Conservation (phyloP, 768 basidiomycete species). For the Mycena vulgaris region DNA sequence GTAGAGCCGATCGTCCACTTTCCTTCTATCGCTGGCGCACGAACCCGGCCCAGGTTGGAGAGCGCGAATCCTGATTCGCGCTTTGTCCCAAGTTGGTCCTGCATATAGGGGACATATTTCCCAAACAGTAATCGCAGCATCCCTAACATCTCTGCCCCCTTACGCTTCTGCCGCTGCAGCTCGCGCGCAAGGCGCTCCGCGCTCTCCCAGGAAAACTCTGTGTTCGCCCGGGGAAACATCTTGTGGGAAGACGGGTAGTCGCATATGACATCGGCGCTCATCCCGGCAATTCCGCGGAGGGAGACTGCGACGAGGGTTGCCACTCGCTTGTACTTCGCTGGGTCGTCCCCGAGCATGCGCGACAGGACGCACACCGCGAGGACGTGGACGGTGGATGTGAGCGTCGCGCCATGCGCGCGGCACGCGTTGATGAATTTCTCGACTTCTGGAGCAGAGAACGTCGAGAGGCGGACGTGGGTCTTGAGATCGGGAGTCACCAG, state of each 20-base stretch:
- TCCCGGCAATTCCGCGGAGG: constrained; percentile 16
- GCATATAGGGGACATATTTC: not conserved
- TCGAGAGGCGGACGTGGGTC: constrained; percentile 9
- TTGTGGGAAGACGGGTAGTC: constrained; percentile 1
- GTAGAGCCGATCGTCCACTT: constrained; percentile 5
- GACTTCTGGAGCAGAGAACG: constrained; percentile 3
- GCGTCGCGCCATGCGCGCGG: constrained; percentile 29
- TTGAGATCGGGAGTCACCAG: not conserved
- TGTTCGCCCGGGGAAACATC: not conserved
- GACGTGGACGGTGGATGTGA: constrained; percentile 19
- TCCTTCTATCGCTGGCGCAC: not conserved
- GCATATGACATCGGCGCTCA: constrained; percentile 12
- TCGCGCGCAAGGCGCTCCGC: not conserved
- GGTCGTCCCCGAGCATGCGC: constrained; percentile 1
- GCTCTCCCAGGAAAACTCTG: constrained; percentile 5
- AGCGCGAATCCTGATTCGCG: constrained; percentile 5
- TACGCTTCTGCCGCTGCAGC: constrained; percentile 4
- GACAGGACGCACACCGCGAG: constrained; percentile 14
- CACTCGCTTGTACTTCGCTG: constrained; percentile 5
- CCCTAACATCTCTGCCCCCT: constrained; percentile 12
- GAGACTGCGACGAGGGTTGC: constrained; percentile 14
- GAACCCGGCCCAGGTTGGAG: constrained; percentile 20
- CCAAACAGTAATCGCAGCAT: constrained; percentile 15
- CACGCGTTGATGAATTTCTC: not conserved
- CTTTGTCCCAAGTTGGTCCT: constrained; percentile 16